Evolutionary conservation across 1,139 yeast genomes (phyloP), one percentile per base, ranked within the genome.

Genomic region (Hyphopichia burtonii): DNA sequence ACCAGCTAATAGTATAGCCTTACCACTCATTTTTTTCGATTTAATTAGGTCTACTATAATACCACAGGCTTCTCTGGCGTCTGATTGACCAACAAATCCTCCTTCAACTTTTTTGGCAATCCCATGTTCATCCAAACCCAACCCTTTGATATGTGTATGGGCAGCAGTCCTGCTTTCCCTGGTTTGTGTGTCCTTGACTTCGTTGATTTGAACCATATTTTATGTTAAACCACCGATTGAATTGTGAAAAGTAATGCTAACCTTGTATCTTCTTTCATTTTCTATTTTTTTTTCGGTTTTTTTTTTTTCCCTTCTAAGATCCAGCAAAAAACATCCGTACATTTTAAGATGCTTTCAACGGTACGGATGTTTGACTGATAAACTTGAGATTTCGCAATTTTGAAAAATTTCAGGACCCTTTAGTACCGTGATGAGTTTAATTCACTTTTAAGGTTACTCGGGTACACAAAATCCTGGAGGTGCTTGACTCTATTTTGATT

Each of bases 21-120:
- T 88, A 23, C 99, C 99, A 43, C 96, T 85, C 88, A 93, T 86
- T 63, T 85, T 90, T 60, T 88, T 89, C 32, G 93, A 86, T 66
- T 90, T 91, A 68, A 93, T 90, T 58, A 93, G 73, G 65, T 93
- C 99, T 31, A 93, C 98, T 50, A 93, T 80, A 41, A 94, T 84
- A 48, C 99, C 99, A 63, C 97, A 91, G 1, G 98, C 98, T 66
- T 93, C 99, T 63, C 99, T 80, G 12, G 99, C 99, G 53, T 84
- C 89, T 11, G 76, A 75, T 65, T 93, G 99, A 36, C 99, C 99
- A 38, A 93, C 96, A 61, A 93, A 93, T 3, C 98, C 98, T 36
- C 95, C 96, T 60, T 91, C 98, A 34, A 86, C 79, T 37, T 78
- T 76, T 51, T 86, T 86, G 27, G 98, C 97, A 38, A 74, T 63